Evolutionary conservation across 1,139 yeast species (phyloP).

Genomic region (Candida smagusa): DNA sequence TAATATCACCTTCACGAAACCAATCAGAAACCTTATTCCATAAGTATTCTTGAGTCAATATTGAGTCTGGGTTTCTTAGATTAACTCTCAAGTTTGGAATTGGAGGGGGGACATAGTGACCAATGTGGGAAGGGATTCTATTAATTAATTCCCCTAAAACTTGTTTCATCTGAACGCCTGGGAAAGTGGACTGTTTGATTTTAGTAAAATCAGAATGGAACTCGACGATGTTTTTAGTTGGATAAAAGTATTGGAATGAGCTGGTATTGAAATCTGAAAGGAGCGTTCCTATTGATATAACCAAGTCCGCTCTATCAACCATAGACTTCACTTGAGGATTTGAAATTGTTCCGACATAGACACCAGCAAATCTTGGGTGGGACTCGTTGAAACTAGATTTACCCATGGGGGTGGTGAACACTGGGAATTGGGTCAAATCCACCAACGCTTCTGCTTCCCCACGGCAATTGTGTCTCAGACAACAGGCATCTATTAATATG

Average conservation of each 20-base stretch:
- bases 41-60: slow-evolving; percentile 33
- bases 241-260: slow-evolving; percentile 78
- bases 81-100: slow-evolving; percentile 22
- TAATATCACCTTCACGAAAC: slow-evolving; percentile 35
- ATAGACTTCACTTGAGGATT: slow-evolving; percentile 71
- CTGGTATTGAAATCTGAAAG: slow-evolving; percentile 90
- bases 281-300: slow-evolving; percentile 77
- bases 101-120: slow-evolving; percentile 41
- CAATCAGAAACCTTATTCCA: slow-evolving; percentile 33
- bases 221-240: slow-evolving; percentile 77
- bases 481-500: slow-evolving; percentile 84
- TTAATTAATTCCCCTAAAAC: slow-evolving; percentile 49
- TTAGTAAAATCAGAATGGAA: slow-evolving; percentile 87
- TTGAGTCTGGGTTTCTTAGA: slow-evolving; percentile 6
- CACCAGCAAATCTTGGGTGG: slow-evolving; percentile 79
- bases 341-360: slow-evolving; percentile 78
- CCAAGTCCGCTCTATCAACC: slow-evolving; percentile 75
- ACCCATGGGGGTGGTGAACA: slow-evolving; percentile 89
- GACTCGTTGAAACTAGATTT: slow-evolving; percentile 76
- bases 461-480: slow-evolving; percentile 69
- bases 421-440: slow-evolving; percentile 73
- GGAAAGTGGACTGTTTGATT: slow-evolving; percentile 72
- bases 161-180: slow-evolving; percentile 75
- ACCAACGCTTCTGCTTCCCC: slow-evolving; percentile 62
- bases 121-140: slow-evolving; percentile 29